Evolutionary conservation across 345 rosid genomes (phyloP).

Genomic region (Citrus inodora): DNA sequence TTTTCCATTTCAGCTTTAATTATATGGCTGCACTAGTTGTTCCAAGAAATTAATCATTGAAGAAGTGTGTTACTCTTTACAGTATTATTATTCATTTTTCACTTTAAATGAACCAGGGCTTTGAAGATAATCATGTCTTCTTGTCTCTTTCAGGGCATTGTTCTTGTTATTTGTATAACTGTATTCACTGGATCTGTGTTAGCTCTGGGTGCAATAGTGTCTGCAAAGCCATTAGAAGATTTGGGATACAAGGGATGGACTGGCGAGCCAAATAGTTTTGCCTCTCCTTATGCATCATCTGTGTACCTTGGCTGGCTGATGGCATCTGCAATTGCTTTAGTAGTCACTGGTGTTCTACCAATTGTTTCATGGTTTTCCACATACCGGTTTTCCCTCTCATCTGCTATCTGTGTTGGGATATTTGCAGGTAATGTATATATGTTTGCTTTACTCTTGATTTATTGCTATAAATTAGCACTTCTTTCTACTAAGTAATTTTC

Average conservation of each 20-base stretch:
- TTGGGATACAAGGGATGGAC: conserved; percentile 75
- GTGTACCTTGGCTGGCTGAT: conserved; percentile 96
- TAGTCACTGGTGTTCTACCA: conserved; percentile 90
- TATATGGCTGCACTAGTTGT: not conserved
- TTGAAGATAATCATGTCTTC: conserved; percentile 11
- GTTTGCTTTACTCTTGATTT: not conserved
- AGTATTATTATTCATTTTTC: not conserved
- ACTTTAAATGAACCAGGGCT: not conserved
- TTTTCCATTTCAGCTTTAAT: conserved; percentile 1
- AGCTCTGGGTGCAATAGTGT: conserved; percentile 83
- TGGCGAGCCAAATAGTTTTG: conserved; percentile 51
- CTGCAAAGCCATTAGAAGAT: conserved; percentile 80
- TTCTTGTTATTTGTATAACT: conserved; percentile 62
- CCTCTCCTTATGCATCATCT: conserved; percentile 85
- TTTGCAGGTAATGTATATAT: conserved; percentile 62
- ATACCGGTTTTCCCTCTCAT: conserved; percentile 85
- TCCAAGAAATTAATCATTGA: not conserved
- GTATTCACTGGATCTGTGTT: conserved; percentile 73
- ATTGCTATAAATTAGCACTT: conserved; percentile 8
- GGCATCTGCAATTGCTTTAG: conserved; percentile 89
- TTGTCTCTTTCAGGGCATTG: conserved; percentile 52
- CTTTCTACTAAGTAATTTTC: conserved; percentile 5
- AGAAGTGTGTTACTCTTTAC: not conserved
- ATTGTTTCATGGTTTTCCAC: conserved; percentile 97
- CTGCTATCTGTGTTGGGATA: conserved; percentile 77